These are phyloP conservation scores for Sugiyamaella paludigena DNA, from an alignment of 1,139 yeast species.

Conservation along the genomic window DNA sequence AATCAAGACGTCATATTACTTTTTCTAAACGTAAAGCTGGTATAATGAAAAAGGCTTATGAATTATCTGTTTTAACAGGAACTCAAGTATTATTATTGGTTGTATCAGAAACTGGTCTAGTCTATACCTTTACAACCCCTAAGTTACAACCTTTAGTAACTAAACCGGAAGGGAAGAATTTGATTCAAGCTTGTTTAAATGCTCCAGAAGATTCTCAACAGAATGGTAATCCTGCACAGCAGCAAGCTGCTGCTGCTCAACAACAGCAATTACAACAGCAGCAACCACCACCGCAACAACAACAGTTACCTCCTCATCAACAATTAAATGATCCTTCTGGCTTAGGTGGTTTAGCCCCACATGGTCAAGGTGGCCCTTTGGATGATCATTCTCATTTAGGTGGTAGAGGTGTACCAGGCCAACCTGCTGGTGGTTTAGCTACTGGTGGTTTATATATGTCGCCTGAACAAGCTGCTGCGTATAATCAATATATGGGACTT, in stretches of 20 bases:
- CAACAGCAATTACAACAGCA: slow-evolving; percentile 19
- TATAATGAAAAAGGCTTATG: slow-evolving; percentile 97
- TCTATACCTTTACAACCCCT: slow-evolving; percentile 98
- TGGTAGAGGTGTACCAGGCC: slow-evolving; percentile 18
- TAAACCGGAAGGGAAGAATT: slow-evolving; percentile 92
- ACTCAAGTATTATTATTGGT: slow-evolving; percentile 92
- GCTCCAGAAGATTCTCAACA: slow-evolving; percentile 62
- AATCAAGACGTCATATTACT: slow-evolving; percentile 95
- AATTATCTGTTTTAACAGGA: slow-evolving; percentile 90
- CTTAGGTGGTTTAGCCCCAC: slow-evolving; percentile 17
- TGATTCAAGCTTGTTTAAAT: slow-evolving; percentile 94
- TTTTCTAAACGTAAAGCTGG: slow-evolving; percentile 98
- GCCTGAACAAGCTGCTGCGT: slow-evolving; percentile 34
- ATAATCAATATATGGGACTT: slow-evolving; percentile 29
- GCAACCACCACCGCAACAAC: slow-evolving; percentile 15
- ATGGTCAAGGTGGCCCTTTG: slow-evolving; percentile 20
- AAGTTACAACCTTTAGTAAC: slow-evolving; percentile 96
- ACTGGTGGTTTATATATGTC: slow-evolving; percentile 27
- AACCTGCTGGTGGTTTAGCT: slow-evolving; percentile 15
- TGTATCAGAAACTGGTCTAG: slow-evolving; percentile 95
- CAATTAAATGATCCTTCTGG: slow-evolving; percentile 18
- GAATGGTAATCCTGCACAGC: slow-evolving; percentile 17
- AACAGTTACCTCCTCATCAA: slow-evolving; percentile 17
- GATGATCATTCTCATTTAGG: slow-evolving; percentile 20
- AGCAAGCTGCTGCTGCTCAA: slow-evolving; percentile 15